Evolutionary conservation across 352 stramenopile species (phyloP), one percentile per base, ranked within the genome.

Genomic region (Globisporangium paddicum): DNA sequence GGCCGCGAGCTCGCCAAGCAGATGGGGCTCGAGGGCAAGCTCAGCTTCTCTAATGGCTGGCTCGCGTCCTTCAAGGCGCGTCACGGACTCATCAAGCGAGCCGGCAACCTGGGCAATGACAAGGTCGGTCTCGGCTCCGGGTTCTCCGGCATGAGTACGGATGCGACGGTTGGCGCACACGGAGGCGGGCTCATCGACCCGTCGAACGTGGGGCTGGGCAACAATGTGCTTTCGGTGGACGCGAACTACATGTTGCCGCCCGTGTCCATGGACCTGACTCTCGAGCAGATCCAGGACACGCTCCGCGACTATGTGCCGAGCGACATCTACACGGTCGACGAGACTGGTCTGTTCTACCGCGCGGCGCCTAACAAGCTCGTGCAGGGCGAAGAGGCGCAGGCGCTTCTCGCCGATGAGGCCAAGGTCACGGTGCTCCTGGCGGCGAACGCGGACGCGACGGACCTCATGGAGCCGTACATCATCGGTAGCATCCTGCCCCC

Each of bases 11-110:
- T 95, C 23, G 74, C 79, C 55, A 90, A 90, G 68, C 82, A 93
- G 55, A 93, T 95, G 82, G 78, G 77, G 0, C 69, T 93, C 11
- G 81, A 92, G 21, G 83, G 81, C 34, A 92, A 93, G 54, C 63
- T 95, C 5, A 81, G 80, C 47, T 95, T 93, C 67, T 95, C 85
- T 4, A 95, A 95, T 61, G 85, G 85, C 38, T 95, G 85, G 85
- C 67, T 95, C 49, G 82, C 81, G 53, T 90, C 77, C 19, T 95
- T 95, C 64, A 93, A 93, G 67, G 78, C 83, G 25, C 82, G 85
- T 34, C 85, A 95, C 59, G 85, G 83, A 11, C 79, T 93, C 44
- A 82, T 90, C 70, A 89, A 89, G 63, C 79, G 81, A 42, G 60
- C 68, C 3, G 77, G 54, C 58, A 73, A 69, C 49, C 45, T 82